These are phyloP conservation scores for Calonectria honghensis DNA, from an alignment of 2,329 filamentous ascomycete genomes.

Conservation along the genomic window DNA sequence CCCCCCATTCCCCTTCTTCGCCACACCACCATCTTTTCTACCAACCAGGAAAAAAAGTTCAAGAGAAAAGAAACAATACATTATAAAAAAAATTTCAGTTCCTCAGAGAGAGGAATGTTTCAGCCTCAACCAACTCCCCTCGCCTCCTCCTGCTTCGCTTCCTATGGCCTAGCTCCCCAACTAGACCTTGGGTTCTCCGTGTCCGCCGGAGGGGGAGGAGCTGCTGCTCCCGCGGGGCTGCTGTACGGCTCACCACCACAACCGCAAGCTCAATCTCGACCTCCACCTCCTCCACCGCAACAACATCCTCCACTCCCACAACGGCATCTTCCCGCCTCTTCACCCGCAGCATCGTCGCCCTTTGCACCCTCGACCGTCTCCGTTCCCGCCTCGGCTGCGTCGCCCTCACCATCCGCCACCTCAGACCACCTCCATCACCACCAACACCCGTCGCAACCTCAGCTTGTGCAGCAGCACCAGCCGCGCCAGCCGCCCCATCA, in stretches of 20 bases:
- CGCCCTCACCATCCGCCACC: slow-evolving; percentile 44
- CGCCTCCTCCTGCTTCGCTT: slow-evolving; percentile 63
- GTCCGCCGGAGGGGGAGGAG: slow-evolving; percentile 54
- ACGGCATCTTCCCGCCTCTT: slow-evolving; percentile 44
- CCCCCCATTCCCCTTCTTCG: slow-evolving; percentile 31
- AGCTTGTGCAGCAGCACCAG: slow-evolving; percentile 45
- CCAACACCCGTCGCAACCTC: slow-evolving; percentile 42
- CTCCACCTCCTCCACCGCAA: slow-evolving; percentile 43
- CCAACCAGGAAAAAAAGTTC: slow-evolving; percentile 13
- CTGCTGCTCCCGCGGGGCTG: slow-evolving; percentile 39
- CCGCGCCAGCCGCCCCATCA: slow-evolving; percentile 44
- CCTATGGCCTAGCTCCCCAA: slow-evolving; percentile 63
- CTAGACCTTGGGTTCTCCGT: slow-evolving; percentile 55
- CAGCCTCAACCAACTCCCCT: slow-evolving; percentile 72
- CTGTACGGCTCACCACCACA: slow-evolving; percentile 46
- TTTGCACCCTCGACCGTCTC: slow-evolving; percentile 47
- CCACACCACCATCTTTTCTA: slow-evolving; percentile 24
- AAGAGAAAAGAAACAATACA: slow-evolving; percentile 5
- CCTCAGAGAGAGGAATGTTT: slow-evolving; percentile 68
- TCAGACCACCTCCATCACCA: slow-evolving; percentile 39
- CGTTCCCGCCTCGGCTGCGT: slow-evolving; percentile 42
- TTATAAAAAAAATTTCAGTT: background rate
- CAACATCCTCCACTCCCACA: slow-evolving; percentile 37
- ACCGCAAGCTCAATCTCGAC: slow-evolving; percentile 37
- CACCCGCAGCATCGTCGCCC: slow-evolving; percentile 44